Evolutionary conservation across 306 rosid genomes (phyloP), one percentile per base, ranked within the genome.

Genomic region (Gynostemma pentaphyllum): DNA sequence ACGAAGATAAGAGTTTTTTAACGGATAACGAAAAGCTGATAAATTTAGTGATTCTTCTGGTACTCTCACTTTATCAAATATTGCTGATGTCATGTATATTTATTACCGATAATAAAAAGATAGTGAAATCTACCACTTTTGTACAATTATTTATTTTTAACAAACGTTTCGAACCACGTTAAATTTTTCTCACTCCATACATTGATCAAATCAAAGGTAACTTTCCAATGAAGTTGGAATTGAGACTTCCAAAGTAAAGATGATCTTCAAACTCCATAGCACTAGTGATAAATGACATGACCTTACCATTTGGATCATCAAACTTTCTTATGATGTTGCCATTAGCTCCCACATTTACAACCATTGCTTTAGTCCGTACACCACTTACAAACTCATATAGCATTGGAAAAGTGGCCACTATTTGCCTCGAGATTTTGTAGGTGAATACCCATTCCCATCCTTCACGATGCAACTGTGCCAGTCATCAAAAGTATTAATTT

Each of bases 201-300:
- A n/a, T n/a, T n/a, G n/a, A n/a, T n/a, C n/a, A n/a, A 6, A 6
- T 15, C 34, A 85, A 47, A 8, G 90, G 81, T 4, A 86, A 54
- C 72, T 77, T 81, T 47, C 90, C 94, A 23, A 87, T 40, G 69
- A 90, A 90, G 64, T 79, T 54, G 59, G 79, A 51, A 26, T 63
- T 64, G 4, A 84, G 78, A 72, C 77, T 76, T 36, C 90, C 95
- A 36, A 90, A 32, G 72, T 90, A 90, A 32, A 87, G 85, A 76
- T 87, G 83, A 30, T 64, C 81, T 63, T 82, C 83, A 41, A 81
- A 87, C 65, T 87, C 90, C 23, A 87, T 0, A 66, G 83, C 90
- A 30, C 85, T 62, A 27, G 95, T 87, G 48, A 87, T 82, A 32
- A 87, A 78, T 36, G 16, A 59, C 37, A 82, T 74, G 18, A 81